Conservation (phyloP, 179 eudicot genomes). For the Sideroxylon spinosum region DNA sequence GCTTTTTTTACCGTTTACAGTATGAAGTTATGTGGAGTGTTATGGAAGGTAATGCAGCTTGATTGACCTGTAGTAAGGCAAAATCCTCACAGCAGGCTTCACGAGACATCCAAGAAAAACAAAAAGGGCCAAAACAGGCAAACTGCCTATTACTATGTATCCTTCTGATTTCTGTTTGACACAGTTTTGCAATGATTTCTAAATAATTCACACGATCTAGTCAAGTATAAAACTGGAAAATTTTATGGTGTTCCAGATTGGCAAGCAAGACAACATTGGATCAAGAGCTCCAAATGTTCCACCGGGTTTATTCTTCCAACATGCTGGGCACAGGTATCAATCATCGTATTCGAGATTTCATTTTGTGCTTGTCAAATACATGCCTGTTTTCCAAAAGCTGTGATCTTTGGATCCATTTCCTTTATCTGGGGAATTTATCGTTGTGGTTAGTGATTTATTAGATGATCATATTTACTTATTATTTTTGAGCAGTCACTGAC, state of each 20-base stretch:
- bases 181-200: not conserved
- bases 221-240: not conserved
- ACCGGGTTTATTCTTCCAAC: constrained; percentile 42
- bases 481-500: not conserved
- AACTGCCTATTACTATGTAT: not conserved
- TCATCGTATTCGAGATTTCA: not conserved
- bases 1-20: not conserved
- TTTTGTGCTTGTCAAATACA: not conserved
- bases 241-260: constrained; percentile 24
- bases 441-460: constrained; percentile 1
- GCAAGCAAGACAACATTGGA: constrained; percentile 21
- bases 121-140: not conserved
- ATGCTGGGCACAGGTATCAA: constrained; percentile 48
- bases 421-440: not conserved
- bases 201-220: not conserved
- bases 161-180: not conserved
- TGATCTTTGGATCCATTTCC: not conserved
- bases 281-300: constrained; percentile 24
- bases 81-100: not conserved
- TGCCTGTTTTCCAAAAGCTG: not conserved
- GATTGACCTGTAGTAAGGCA: not conserved
- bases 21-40: not conserved
- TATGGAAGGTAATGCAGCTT: not conserved
- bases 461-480: not conserved
- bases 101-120: constrained; percentile 12